Percentiles rank a stretch among this genome's conserved stretches.
Evolutionary conservation across 2,329 filamentous ascomycete species (phyloP).

Genomic region (Metarhizium album): DNA sequence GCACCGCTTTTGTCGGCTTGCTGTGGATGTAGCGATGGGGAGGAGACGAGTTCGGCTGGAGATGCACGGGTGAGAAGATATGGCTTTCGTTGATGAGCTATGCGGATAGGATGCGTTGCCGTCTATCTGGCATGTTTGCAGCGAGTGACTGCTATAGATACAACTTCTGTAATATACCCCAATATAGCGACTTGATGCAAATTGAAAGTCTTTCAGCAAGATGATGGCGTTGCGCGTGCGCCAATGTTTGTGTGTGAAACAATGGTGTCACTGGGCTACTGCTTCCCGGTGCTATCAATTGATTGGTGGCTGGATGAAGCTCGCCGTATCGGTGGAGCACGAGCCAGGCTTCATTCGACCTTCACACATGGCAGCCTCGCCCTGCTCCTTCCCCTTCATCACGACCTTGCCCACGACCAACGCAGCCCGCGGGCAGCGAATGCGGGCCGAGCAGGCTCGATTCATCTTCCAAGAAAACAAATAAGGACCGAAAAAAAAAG

Average conservation of each 20-base stretch:
- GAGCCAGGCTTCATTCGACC: neutral
- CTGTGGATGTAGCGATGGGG: neutral
- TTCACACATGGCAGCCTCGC: neutral
- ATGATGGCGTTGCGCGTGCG: neutral
- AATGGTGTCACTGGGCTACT: neutral
- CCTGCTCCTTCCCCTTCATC: neutral
- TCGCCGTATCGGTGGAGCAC: neutral
- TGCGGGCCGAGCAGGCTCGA: neutral
- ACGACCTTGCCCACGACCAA: neutral
- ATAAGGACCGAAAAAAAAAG: neutral
- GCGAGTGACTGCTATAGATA: neutral
- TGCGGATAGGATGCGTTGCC: neutral
- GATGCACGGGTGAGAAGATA: neutral
- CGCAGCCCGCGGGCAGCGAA: neutral
- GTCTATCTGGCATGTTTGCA: neutral
- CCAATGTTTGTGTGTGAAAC: neutral
- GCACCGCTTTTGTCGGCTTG: neutral
- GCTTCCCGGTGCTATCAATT: neutral
- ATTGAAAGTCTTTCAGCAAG: constrained; percentile 1
- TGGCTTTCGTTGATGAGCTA: neutral
- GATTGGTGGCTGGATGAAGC: neutral
- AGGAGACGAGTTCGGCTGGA: neutral
- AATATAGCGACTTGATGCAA: constrained; percentile 5
- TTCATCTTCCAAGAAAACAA: neutral
- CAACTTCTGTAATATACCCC: constrained; percentile 7